Percentiles rank a stretch among this genome's conserved stretches.
These are phyloP conservation scores for Lagenidium sp. DNA, from an alignment of 352 stramenopile genomes.

Conservation along the genomic window DNA sequence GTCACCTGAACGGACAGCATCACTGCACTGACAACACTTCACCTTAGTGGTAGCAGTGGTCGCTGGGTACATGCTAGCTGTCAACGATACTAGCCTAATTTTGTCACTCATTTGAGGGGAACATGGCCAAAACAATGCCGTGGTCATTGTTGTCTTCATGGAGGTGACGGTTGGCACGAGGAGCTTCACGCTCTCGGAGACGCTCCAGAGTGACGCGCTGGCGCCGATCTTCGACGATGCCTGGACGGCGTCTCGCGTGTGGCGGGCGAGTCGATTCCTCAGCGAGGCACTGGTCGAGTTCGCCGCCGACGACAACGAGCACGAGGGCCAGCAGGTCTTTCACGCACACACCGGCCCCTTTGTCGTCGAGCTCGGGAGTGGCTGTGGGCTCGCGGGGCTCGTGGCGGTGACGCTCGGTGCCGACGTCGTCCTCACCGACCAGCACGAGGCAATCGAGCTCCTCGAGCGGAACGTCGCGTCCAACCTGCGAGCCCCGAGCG, in stretches of 20 bases:
- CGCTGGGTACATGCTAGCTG: too few relatives aligned
- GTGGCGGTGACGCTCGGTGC: constrained; percentile 54
- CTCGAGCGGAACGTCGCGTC: constrained; percentile 41
- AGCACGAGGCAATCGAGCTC: constrained; percentile 56
- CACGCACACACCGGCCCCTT: constrained; percentile 11
- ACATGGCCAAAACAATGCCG: too few relatives aligned
- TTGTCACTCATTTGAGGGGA: too few relatives aligned
- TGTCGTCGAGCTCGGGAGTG: constrained; percentile 74
- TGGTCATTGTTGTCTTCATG: too few relatives aligned
- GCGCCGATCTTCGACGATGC: constrained; percentile 76
- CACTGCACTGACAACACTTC: too few relatives aligned
- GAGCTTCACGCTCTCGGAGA: constrained; percentile 66
- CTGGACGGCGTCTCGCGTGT: constrained; percentile 75
- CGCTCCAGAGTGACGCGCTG: constrained; percentile 52
- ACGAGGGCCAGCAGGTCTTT: constrained; percentile 9
- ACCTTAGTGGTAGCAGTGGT: too few relatives aligned
- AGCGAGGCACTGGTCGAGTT: constrained; percentile 37
- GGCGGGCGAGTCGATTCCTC: constrained; percentile 62
- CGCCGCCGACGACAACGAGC: neutral
- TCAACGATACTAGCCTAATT: too few relatives aligned
- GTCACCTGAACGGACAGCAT: too few relatives aligned
- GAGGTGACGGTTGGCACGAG: constrained; percentile 34
- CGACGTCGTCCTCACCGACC: constrained; percentile 64
- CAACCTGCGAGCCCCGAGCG: constrained; percentile 31
- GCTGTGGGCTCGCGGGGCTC: constrained; percentile 65